Conservation (phyloP, 78 protist genomes). For the slime mould (Dictyostelium discoideum) region DNA sequence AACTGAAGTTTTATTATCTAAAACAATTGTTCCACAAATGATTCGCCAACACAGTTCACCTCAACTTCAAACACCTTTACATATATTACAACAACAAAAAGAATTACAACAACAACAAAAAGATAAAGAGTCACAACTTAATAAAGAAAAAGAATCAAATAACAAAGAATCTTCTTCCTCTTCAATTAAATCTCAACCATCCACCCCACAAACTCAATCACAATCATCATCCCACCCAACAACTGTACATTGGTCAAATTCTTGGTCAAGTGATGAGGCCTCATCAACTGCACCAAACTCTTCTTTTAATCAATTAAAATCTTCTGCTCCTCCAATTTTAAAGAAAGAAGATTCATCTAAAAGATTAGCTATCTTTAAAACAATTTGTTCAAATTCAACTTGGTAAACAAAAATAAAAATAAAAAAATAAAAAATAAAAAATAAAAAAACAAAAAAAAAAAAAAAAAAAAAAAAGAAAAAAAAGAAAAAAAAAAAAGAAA, state of each 20-base stretch:
- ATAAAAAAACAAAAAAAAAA: neutral
- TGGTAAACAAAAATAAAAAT: neutral
- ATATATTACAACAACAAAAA: neutral
- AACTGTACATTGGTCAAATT: slow-evolving; percentile 25
- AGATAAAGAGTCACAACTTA: neutral
- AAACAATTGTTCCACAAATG: slow-evolving; percentile 18
- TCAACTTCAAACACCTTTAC: slow-evolving; percentile 4
- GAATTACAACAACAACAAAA: slow-evolving; percentile 26
- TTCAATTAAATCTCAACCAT: neutral
- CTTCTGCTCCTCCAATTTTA: neutral
- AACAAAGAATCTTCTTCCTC: neutral
- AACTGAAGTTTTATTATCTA: neutral
- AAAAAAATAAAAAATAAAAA: no score
- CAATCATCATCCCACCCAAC: slow-evolving; percentile 16
- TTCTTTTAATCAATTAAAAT: slow-evolving; percentile 14
- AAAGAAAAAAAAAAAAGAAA: neutral
- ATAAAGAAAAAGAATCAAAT: neutral
- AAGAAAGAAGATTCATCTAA: slow-evolving; percentile 1
- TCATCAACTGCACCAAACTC: neutral
- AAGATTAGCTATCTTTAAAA: slow-evolving; percentile 61
- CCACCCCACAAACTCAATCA: slow-evolving; percentile 3
- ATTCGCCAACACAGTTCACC: slow-evolving; percentile 31
- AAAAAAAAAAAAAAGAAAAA: neutral
- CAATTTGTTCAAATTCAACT: slow-evolving; percentile 53
- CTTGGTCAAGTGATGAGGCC: slow-evolving; percentile 23